Base-by-base conservation (phyloP, 2,329 filamentous ascomycete species). In the Celoporthe dispersa region DNA sequence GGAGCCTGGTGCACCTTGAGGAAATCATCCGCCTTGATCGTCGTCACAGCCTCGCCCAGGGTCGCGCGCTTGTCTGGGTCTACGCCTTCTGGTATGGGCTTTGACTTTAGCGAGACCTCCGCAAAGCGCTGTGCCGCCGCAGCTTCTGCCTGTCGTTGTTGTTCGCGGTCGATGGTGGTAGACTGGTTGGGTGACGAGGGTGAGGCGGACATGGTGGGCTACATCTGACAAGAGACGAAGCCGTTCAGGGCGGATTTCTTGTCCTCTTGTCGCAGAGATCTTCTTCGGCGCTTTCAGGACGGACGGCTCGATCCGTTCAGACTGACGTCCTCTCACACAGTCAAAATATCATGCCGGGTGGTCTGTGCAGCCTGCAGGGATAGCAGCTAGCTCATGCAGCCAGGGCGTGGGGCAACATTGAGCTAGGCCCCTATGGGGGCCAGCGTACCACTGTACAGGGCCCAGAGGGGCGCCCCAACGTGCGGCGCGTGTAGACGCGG, bases 1-100 rank as follows among this genome's bases (percentile, higher is more conserved):
- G 95, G 95, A 69, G 90, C 87, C 79, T 92, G 91, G 79, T 94
- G 91, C 67, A 97, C 84, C 60, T 89, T 88, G 60, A 88, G 80
- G 73, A 94, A 92, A 76, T 95, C 93, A 53, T 90, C 84, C 53
- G 85, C 77, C 72, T 89, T 89, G 72, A 95, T 90, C 63, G 86
- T 88, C 72, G 88, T 87, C 64, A 94, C 83, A 0, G 88, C 92
- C 57, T 93, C 90, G 51, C 80, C 79, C n/a, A 90, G 77, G 79
- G 77, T 78, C 80, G 74, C 79, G 33, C 70, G 70, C 65, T 70
- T 70, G 55, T 70, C 70, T 7, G 70, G 70, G 55, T 72, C 70
- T 16, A 70, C 51, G 16, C 70, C 70, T 19, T 72, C 70, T 33
- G 70, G 68, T 35, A 72, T 9, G 19, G 70, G 70, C 4, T 60